phyloP scores from a whole-genome alignment of 768 basidiomycete genomes.

The Trametes punicea region DNA sequence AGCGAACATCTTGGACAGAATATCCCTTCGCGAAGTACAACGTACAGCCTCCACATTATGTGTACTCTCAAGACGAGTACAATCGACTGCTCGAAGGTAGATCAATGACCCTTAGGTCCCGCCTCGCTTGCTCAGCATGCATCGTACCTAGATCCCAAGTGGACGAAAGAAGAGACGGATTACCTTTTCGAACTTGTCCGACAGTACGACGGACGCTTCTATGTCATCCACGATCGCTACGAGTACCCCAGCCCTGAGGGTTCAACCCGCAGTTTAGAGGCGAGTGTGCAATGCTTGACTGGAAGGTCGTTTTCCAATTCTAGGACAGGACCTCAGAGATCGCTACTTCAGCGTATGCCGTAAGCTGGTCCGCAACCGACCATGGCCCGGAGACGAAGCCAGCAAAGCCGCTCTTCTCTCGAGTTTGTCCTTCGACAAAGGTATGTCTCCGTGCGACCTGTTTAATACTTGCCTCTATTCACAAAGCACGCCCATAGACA shows the following conservation, averaged over 20 bases:
- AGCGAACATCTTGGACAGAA: conserved; percentile 38
- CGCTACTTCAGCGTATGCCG: conserved; percentile 91
- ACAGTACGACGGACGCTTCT: conserved; percentile 87
- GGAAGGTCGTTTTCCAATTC: background rate
- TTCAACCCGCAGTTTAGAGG: conserved; percentile 63
- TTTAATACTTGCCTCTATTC: too few species aligned
- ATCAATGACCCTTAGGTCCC: background rate
- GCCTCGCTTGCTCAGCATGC: background rate
- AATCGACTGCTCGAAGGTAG: conserved; percentile 70
- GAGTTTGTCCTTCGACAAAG: conserved; percentile 85
- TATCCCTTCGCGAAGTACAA: conserved; percentile 87
- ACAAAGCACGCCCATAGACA: too few species aligned
- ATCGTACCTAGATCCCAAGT: conserved; percentile 58
- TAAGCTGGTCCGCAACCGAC: conserved; percentile 78
- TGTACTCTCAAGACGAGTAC: conserved; percentile 88
- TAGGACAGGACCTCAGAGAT: conserved; percentile 81
- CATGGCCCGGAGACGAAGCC: conserved; percentile 80
- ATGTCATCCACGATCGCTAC: conserved; percentile 88
- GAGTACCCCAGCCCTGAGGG: conserved; percentile 54
- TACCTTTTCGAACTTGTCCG: conserved; percentile 80
- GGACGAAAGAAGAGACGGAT: conserved; percentile 93
- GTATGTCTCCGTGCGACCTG: conserved; percentile 40
- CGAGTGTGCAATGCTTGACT: conserved; percentile 28
- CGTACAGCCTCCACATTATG: conserved; percentile 56
- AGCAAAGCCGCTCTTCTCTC: conserved; percentile 63